These are phyloP conservation scores for Vigna hirtella DNA, from an alignment of 306 rosid species.

Conservation along the genomic window DNA sequence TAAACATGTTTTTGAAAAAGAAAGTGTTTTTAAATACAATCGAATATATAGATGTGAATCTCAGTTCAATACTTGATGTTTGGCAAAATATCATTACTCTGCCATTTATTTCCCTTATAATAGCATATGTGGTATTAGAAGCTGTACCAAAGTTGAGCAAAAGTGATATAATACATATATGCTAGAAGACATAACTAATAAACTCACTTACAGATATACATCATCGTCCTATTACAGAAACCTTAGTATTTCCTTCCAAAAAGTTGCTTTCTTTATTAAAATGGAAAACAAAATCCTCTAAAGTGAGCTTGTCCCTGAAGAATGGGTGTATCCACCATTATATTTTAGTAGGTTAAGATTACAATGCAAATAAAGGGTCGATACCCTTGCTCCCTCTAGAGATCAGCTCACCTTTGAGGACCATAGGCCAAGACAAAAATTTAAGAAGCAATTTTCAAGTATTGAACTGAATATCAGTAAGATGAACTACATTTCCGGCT, in stretches of 20 bases:
- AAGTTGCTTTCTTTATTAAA: slow-evolving; percentile 1
- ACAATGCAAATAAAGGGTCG: neutral
- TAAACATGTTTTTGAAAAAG: no score
- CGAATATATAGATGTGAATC: slow-evolving; percentile 16
- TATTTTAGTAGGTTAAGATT: neutral
- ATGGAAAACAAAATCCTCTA: neutral
- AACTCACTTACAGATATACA: slow-evolving; percentile 24
- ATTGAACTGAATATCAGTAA: no score
- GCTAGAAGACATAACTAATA: neutral
- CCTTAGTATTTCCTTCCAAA: neutral
- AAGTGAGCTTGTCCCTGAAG: neutral
- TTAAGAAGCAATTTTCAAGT: neutral
- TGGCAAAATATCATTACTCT: slow-evolving; percentile 5
- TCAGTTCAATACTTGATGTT: slow-evolving; percentile 7
- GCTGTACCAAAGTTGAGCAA: no score
- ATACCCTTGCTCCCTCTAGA: slow-evolving; percentile 4
- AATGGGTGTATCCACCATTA: neutral
- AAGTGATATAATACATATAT: neutral
- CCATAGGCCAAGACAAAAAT: neutral
- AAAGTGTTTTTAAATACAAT: no score
- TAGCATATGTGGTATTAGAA: neutral
- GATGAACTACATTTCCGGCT: slow-evolving; percentile 3
- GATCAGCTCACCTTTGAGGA: slow-evolving; percentile 6
- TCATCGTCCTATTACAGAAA: slow-evolving; percentile 3
- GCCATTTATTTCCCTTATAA: slow-evolving; percentile 7